These are phyloP conservation scores for Gracilaria domingensis DNA, from an alignment of 23 red algal species.

Conservation along the genomic window DNA sequence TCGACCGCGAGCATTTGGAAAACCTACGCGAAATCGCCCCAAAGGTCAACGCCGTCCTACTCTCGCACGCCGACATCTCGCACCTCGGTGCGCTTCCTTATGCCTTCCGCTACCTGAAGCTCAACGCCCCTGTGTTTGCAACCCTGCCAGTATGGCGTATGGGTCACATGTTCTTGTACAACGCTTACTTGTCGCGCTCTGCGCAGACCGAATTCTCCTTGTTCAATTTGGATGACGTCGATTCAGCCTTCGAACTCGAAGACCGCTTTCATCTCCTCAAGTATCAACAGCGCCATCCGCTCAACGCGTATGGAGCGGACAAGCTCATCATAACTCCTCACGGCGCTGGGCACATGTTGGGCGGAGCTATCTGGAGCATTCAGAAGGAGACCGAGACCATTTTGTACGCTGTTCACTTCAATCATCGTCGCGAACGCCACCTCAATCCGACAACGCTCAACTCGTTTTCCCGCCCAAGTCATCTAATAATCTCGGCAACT, in stretches of 20 bases:
- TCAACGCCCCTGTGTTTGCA: conserved; percentile 75
- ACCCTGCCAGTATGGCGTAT: conserved; percentile 94
- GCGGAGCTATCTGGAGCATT: conserved; percentile 95
- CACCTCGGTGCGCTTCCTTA: conserved; percentile 98
- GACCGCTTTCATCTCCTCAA: conserved; percentile 81
- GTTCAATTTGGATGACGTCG: conserved; percentile 97
- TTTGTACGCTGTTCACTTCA: conserved; percentile 88
- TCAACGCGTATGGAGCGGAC: conserved; percentile 56
- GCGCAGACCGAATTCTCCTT: conserved; percentile 66
- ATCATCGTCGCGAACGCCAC: conserved; percentile 93
- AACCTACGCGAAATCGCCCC: conserved; percentile 67
- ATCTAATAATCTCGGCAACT: conserved; percentile 84
- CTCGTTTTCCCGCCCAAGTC: conserved; percentile 79
- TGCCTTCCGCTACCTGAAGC: conserved; percentile 71
- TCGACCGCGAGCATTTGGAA: conserved; percentile 51
- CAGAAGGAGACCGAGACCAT: conserved; percentile 93
- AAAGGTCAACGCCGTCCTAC: conserved; percentile 88
- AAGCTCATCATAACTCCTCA: conserved; percentile 90
- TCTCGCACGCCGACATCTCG: conserved; percentile 86
- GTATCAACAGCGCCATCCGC: conserved; percentile 87
- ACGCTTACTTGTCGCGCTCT: conserved; percentile 70
- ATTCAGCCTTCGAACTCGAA: conserved; percentile 85
- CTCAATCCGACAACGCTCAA: conserved; percentile 86
- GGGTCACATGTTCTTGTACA: conserved; percentile 98
- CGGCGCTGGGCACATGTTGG: conserved; percentile 89